Conservation (phyloP, 2,329 filamentous ascomycete species). For the Arthrobotrys iridis region DNA sequence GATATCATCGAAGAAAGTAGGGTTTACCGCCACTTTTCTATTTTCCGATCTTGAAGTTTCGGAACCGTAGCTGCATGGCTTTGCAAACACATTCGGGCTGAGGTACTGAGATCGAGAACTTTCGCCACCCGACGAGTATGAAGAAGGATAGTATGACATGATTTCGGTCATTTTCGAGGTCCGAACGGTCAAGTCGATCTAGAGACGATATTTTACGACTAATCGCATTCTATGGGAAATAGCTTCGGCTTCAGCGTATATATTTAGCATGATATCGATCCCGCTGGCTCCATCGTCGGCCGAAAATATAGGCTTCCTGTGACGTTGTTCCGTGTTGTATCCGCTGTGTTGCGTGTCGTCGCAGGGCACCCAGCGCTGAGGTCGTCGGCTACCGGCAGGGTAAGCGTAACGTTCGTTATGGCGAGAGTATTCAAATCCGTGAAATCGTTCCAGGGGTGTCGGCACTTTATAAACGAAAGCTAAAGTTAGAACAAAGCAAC, state of each 20-base stretch:
- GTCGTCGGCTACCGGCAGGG: background rate
- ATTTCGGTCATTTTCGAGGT: slow-evolving; percentile 39
- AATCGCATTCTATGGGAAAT: background rate
- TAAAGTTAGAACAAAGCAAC: slow-evolving; percentile 24
- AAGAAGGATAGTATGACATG: slow-evolving; percentile 46
- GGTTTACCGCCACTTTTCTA: slow-evolving; percentile 46
- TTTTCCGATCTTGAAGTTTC: slow-evolving; percentile 15
- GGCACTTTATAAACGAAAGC: slow-evolving; percentile 15
- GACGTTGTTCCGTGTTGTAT: slow-evolving; percentile 7
- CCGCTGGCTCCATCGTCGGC: background rate
- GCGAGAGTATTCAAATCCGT: background rate
- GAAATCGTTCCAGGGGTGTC: slow-evolving; percentile 21
- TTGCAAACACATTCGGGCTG: slow-evolving; percentile 26
- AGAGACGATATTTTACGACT: background rate
- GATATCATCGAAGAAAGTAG: slow-evolving; percentile 45
- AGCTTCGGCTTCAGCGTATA: background rate
- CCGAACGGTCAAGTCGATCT: background rate
- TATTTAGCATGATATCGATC: background rate
- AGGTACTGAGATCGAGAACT: slow-evolving; percentile 28
- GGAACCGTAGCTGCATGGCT: background rate
- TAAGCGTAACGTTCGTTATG: background rate
- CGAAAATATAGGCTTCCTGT: background rate
- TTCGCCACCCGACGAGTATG: slow-evolving; percentile 26
- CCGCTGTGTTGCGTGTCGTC: slow-evolving; percentile 9
- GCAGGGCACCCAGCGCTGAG: background rate